A percentile compares a stretch with the other conserved stretches of the same genome.
phyloP scores from a whole-genome alignment of 164 flowering plant genomes.

The Umbellularia californica region DNA sequence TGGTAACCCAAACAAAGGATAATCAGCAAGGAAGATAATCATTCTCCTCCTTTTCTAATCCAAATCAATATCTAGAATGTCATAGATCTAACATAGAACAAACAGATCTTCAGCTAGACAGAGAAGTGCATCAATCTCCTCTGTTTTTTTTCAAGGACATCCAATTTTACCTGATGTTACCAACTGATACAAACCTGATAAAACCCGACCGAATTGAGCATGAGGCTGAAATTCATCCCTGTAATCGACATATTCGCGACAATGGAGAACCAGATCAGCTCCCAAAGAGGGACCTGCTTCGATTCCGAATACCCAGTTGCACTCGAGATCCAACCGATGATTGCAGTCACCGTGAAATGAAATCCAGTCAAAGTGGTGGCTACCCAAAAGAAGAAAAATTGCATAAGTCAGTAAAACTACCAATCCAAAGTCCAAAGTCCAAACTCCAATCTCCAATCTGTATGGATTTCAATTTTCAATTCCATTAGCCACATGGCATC shows the following conservation, averaged over 20 bases:
- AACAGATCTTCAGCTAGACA: background rate
- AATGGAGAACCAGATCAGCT: slow-evolving; percentile 82
- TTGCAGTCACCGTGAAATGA: slow-evolving; percentile 79
- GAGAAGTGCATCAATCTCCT: background rate
- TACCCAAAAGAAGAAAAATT: slow-evolving; percentile 18
- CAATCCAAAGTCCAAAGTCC: background rate
- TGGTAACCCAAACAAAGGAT: too few relatives aligned
- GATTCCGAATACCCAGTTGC: slow-evolving; percentile 75
- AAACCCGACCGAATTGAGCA: slow-evolving; percentile 60
- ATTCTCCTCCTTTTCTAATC: too few relatives aligned
- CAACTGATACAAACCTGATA: slow-evolving; percentile 35
- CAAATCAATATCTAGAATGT: too few relatives aligned
- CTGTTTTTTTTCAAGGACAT: background rate
- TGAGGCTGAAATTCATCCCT: slow-evolving; percentile 76
- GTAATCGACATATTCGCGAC: slow-evolving; percentile 82
- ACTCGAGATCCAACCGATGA: slow-evolving; percentile 73
- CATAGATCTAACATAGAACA: background rate
- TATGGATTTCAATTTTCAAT: background rate
- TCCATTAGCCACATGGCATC: too few relatives aligned
- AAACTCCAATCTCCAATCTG: background rate
- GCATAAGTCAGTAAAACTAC: background rate
- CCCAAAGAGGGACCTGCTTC: slow-evolving; percentile 85
- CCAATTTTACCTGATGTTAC: too few relatives aligned
- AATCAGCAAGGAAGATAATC: too few relatives aligned
- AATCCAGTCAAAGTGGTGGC: slow-evolving; percentile 82